These are phyloP conservation scores for Dendrothele bispora DNA, from an alignment of 768 basidiomycete species.

Conservation along the genomic window DNA sequence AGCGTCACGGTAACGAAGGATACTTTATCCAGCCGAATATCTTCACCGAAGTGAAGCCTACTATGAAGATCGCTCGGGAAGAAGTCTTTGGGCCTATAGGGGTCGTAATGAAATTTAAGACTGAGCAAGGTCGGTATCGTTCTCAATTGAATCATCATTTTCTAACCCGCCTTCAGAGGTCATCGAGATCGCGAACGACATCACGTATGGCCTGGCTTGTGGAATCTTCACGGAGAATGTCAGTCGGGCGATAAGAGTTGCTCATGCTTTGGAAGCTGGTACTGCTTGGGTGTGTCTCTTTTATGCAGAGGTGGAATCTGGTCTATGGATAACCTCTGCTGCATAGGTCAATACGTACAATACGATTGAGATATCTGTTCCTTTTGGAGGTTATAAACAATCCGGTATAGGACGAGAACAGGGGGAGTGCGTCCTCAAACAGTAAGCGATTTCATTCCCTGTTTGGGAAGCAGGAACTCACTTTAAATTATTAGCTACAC, in stretches of 20 bases:
- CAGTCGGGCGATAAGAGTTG: conserved; percentile 43
- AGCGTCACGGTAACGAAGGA: conserved; percentile 50
- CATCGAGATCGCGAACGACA: conserved; percentile 44
- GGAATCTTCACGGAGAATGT: conserved; percentile 50
- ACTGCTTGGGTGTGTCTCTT: conserved; percentile 48
- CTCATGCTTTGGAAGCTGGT: conserved; percentile 65
- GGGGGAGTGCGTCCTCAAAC: conserved; percentile 72
- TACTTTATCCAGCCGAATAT: conserved; percentile 65
- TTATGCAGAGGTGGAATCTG: neutral
- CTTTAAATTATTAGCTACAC: conserved; percentile 46
- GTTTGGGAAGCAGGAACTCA: neutral
- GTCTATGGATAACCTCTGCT: neutral
- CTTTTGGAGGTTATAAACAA: conserved; percentile 88
- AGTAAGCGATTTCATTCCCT: conserved; percentile 35
- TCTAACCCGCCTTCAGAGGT: conserved; percentile 32
- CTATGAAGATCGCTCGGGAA: conserved; percentile 58
- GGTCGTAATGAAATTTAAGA: conserved; percentile 58
- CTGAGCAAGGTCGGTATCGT: conserved; percentile 29
- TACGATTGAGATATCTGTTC: conserved; percentile 53
- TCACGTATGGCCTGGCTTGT: conserved; percentile 49
- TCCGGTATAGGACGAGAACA: conserved; percentile 80
- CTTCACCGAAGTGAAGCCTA: conserved; percentile 49
- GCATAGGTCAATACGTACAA: conserved; percentile 50
- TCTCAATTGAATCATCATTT: conserved; percentile 29
- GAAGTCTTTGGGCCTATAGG: conserved; percentile 69